phyloP scores from a whole-genome alignment of 1,139 yeast genomes.

The Ashbya aceris region DNA sequence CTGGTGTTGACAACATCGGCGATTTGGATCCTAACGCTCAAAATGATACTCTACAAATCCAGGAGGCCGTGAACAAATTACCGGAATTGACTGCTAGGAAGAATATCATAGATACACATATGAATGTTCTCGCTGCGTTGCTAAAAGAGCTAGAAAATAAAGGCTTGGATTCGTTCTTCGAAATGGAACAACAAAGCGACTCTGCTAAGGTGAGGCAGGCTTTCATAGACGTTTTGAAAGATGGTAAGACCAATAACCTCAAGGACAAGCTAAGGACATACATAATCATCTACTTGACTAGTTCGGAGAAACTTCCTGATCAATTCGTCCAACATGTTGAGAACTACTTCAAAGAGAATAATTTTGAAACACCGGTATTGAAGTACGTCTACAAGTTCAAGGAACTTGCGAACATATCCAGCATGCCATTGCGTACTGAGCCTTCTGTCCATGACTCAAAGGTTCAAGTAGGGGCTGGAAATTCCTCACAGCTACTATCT shows the following conservation, averaged over 20 bases:
- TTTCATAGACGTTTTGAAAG: constrained; percentile 49
- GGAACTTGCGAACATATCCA: constrained; percentile 52
- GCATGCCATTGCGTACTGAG: constrained; percentile 25
- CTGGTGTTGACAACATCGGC: constrained; percentile 58
- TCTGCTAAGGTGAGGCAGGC: constrained; percentile 53
- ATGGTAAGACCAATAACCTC: constrained; percentile 38
- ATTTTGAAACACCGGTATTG: constrained; percentile 56
- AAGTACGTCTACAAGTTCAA: constrained; percentile 70
- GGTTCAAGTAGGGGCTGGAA: constrained; percentile 26
- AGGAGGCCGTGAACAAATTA: constrained; percentile 81
- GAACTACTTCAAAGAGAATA: constrained; percentile 46
- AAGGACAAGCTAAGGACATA: constrained; percentile 82
- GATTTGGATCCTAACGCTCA: constrained; percentile 63
- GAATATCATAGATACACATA: constrained; percentile 86
- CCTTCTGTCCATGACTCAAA: constrained; percentile 11
- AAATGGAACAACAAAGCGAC: constrained; percentile 72
- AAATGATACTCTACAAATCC: constrained; percentile 67
- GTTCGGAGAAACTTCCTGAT: constrained; percentile 44
- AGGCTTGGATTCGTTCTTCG: constrained; percentile 81
- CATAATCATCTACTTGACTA: constrained; percentile 53
- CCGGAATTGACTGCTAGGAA: constrained; percentile 90
- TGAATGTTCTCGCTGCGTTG: constrained; percentile 84
- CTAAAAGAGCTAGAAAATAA: constrained; percentile 78
- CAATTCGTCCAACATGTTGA: constrained; percentile 62
- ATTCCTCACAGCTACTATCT: constrained; percentile 58